phyloP scores from a whole-genome alignment of 2,329 filamentous ascomycete genomes.

The Aspergillus hiratsukae region DNA sequence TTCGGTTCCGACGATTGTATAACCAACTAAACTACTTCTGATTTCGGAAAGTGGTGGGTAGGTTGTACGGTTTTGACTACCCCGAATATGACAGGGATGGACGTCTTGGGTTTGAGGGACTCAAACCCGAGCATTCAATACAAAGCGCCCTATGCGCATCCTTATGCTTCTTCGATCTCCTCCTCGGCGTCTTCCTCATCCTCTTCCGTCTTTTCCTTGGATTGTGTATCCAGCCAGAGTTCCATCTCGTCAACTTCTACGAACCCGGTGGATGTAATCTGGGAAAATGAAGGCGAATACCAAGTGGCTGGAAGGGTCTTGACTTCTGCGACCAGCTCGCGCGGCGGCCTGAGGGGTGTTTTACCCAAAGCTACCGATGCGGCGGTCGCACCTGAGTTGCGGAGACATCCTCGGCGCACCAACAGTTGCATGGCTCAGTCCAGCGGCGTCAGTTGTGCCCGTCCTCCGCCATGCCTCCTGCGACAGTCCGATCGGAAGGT shows the following conservation, averaged over 20 bases:
- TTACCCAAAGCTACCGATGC: slow-evolving; percentile 28
- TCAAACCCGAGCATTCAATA: slow-evolving; percentile 35
- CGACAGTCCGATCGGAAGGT: slow-evolving; percentile 89
- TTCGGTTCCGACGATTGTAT: slow-evolving; percentile 10
- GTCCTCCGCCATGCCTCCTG: slow-evolving; percentile 68
- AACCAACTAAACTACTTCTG: slow-evolving; percentile 14
- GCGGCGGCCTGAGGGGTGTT: slow-evolving; percentile 24
- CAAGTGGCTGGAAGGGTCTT: slow-evolving; percentile 23
- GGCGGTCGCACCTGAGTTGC: slow-evolving; percentile 37
- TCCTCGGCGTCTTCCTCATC: slow-evolving; percentile 72
- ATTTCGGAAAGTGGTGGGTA: slow-evolving; percentile 11
- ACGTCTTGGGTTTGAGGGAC: slow-evolving; percentile 40
- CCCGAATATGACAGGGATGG: slow-evolving; percentile 42
- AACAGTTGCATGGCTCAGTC: slow-evolving; percentile 51
- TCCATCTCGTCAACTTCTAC: slow-evolving; percentile 66
- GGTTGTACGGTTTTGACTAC: slow-evolving; percentile 22
- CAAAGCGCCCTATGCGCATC: slow-evolving; percentile 41
- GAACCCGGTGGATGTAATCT: slow-evolving; percentile 53
- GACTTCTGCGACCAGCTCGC: slow-evolving; percentile 21
- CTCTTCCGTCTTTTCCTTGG: slow-evolving; percentile 73
- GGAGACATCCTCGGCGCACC: slow-evolving; percentile 52
- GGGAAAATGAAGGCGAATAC: slow-evolving; percentile 37
- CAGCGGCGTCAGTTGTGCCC: slow-evolving; percentile 43
- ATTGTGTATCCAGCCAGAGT: slow-evolving; percentile 58
- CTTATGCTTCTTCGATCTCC: slow-evolving; percentile 67